These are phyloP conservation scores for Beta macrorhiza DNA, from an alignment of 179 eudicot species.

Conservation along the genomic window DNA sequence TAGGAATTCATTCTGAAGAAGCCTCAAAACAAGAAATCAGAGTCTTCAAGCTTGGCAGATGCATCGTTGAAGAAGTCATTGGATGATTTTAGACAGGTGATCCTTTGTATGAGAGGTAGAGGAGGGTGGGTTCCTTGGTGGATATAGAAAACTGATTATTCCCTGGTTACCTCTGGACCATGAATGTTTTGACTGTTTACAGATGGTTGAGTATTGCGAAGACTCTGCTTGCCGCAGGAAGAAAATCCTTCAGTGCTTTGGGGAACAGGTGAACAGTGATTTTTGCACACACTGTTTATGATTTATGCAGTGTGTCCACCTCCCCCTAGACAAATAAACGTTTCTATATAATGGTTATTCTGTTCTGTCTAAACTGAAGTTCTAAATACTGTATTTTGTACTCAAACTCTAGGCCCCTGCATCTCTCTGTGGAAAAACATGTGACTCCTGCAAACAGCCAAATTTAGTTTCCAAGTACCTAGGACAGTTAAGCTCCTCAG, in stretches of 20 bases:
- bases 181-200: slow-evolving; percentile 22
- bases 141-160: not conserved
- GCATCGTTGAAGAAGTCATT: slow-evolving; percentile 63
- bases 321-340: not conserved
- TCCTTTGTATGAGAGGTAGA: slow-evolving; percentile 8
- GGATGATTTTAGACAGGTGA: slow-evolving; percentile 71
- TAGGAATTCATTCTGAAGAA: slow-evolving; percentile 76
- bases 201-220: slow-evolving; percentile 92
- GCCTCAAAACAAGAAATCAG: slow-evolving; percentile 61
- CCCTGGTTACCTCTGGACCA: not conserved
- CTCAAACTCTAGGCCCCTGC: slow-evolving; percentile 48
- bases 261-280: slow-evolving; percentile 62
- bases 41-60: slow-evolving; percentile 47
- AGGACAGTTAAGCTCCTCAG: slow-evolving; percentile 57
- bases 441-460: slow-evolving; percentile 92
- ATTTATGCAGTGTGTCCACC: too few relatives aligned
- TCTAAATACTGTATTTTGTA: slow-evolving; percentile 11
- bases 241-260: slow-evolving; percentile 79
- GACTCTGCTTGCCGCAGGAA: slow-evolving; percentile 76
- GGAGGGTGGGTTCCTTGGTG: not conserved
- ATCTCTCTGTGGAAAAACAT: slow-evolving; percentile 65
- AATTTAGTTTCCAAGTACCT: slow-evolving; percentile 55
- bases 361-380: not conserved
- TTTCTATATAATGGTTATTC: not conserved
- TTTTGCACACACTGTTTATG: not conserved